Evolutionary conservation across 2,329 filamentous ascomycete genomes (phyloP).

Genomic region (Aspergillus novoparasiticus): DNA sequence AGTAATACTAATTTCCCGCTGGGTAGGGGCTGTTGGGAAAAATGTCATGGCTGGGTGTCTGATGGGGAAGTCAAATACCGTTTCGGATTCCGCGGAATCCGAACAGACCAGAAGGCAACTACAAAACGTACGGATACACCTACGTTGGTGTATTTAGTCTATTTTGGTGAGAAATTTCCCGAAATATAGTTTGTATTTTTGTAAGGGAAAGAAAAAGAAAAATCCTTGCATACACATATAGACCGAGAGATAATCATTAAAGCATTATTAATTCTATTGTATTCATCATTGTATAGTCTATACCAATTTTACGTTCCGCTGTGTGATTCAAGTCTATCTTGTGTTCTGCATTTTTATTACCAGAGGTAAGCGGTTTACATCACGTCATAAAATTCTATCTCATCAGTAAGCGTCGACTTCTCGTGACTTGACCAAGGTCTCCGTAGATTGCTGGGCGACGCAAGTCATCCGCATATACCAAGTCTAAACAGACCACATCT

Average conservation of each 20-base stretch:
- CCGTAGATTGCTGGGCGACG: background rate
- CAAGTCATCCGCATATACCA: background rate
- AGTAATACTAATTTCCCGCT: background rate
- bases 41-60: background rate
- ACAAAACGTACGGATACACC: background rate
- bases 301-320: too few relatives aligned
- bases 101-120: background rate
- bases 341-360: too few relatives aligned
- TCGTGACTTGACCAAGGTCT: background rate
- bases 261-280: too few relatives aligned
- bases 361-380: background rate
- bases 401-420: background rate
- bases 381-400: background rate
- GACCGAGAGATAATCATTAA: too few relatives aligned
- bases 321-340: too few relatives aligned
- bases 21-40: background rate
- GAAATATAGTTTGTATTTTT: too few relatives aligned
- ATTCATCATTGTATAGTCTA: too few relatives aligned
- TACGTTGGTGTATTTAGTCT: too few relatives aligned
- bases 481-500: background rate
- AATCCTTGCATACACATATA: too few relatives aligned
- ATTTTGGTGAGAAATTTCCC: too few relatives aligned
- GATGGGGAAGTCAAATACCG: constrained; percentile 1
- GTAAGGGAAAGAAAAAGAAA: too few relatives aligned
- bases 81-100: constrained; percentile 9